phyloP scores from a whole-genome alignment of 352 stramenopile genomes.

The Blastocystis hominis region DNA sequence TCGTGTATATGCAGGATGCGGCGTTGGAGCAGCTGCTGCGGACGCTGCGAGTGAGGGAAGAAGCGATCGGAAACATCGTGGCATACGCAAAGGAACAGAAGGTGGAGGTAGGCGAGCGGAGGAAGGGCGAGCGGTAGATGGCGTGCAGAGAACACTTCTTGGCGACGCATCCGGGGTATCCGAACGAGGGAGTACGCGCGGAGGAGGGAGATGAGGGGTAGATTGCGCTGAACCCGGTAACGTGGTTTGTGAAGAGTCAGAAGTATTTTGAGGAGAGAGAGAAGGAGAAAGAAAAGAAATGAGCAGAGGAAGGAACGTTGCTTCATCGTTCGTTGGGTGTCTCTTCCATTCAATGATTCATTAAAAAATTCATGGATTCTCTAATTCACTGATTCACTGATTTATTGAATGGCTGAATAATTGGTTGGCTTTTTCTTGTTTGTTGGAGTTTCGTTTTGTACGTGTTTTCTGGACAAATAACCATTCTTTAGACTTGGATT shows the following conservation, averaged over 20 bases:
- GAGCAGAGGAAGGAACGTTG: not conserved
- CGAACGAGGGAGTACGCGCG: not conserved
- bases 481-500: not conserved
- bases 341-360: too few species aligned
- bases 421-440: not conserved
- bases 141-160: slow-evolving; percentile 42
- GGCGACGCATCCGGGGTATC: not conserved
- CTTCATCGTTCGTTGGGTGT: too few species aligned
- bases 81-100: not conserved
- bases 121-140: not conserved
- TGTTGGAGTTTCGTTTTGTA: not conserved
- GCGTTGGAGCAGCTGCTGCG: slow-evolving; percentile 9
- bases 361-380: too few species aligned
- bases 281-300: not conserved
- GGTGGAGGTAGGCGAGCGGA: not conserved
- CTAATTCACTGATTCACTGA: too few species aligned
- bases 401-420: too few species aligned
- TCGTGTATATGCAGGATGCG: not conserved
- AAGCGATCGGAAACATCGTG: not conserved
- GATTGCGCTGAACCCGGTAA: slow-evolving; percentile 25
- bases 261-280: slow-evolving; percentile 34
- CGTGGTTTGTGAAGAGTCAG: slow-evolving; percentile 42
- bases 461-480: not conserved
- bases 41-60: not conserved
- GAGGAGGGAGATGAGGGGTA: not conserved